Base-by-base conservation (phyloP, 2,329 filamentous ascomycete genomes). In the Cryphonectria naterciae region DNA sequence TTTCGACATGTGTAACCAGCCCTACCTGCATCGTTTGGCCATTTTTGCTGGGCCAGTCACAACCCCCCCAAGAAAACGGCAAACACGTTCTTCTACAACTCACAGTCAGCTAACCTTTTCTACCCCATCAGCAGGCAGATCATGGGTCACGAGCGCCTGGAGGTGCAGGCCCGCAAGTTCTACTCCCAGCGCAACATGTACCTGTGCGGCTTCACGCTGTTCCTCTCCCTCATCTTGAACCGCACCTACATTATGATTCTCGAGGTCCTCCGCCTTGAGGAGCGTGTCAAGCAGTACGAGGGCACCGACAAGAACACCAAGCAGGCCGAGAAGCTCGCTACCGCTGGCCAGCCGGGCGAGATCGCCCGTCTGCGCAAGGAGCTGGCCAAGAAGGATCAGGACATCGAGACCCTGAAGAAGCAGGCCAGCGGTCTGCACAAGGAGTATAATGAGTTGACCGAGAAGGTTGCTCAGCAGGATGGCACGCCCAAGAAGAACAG, bases 111-210 rank as follows among this genome's bases (percentile, higher is more conserved):
- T 73, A 58, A 68, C 49, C 32, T 19, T 54, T 58, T 46, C 41
- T 46, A n/a, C 52, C 37, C 65, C 67, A 65, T 52, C 71, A 68
- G 73, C 75, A 85, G 83, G 70, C 83, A 92, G 79, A 90, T 95
- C 72, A 90, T 98, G 77, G 95, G 96, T 74, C 92, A 93, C 80
- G 96, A 98, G 81, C 95, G 96, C 75, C 94, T 97, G 89, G 96
- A 99, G 85, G 95, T 98, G 67, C 96, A 99, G 84, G 95, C 96
- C 75, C 94, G 96, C 88, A 99, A 99, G 85, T 99, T 99, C 88
- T 99, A 99, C 89, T 97, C 95, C 73, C 95, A 99, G 86, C 95
- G 96, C 83, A 99, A 99, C 90, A 99, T 99, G 96, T 99, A 99
- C 85, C 94, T 99, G 73, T 98, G 96, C 83, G 96, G 96, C 77